A percentile compares a stretch with the other conserved stretches of the same genome.
Conservation (phyloP, 2,329 filamentous ascomycete genomes). For the Aspergillus nomiae region DNA sequence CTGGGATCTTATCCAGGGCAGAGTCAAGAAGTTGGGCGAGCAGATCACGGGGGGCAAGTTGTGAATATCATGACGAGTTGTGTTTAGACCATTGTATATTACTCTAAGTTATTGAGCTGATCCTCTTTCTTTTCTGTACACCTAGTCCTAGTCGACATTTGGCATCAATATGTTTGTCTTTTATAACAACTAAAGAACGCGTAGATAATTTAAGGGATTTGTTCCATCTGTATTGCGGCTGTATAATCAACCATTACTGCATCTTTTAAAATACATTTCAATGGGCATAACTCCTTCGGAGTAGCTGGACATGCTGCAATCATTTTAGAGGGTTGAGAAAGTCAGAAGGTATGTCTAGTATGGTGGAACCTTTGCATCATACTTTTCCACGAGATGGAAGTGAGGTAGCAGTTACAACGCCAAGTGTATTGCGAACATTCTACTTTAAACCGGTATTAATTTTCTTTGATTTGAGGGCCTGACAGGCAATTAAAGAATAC, state of each 20-base stretch:
- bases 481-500: background rate
- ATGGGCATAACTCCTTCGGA: background rate
- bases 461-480: background rate
- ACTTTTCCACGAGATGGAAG: background rate
- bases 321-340: background rate
- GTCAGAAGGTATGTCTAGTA: no score
- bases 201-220: background rate
- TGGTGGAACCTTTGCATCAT: no score
- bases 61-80: constrained; percentile 25
- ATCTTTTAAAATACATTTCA: background rate
- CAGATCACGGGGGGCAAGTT: constrained; percentile 69
- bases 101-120: constrained; percentile 13
- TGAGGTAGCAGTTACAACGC: background rate
- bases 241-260: background rate
- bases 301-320: background rate
- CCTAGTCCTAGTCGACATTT: constrained; percentile 11
- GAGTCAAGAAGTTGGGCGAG: constrained; percentile 66
- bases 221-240: background rate
- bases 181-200: background rate
- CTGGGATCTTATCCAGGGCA: constrained; percentile 53
- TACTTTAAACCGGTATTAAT: background rate
- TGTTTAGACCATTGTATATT: constrained; percentile 26
- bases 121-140: constrained; percentile 16
- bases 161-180: background rate
- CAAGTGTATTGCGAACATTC: background rate